Evolutionary conservation across 139 green algal genomes (phyloP).

Genomic region (Chlorella ohadii): DNA sequence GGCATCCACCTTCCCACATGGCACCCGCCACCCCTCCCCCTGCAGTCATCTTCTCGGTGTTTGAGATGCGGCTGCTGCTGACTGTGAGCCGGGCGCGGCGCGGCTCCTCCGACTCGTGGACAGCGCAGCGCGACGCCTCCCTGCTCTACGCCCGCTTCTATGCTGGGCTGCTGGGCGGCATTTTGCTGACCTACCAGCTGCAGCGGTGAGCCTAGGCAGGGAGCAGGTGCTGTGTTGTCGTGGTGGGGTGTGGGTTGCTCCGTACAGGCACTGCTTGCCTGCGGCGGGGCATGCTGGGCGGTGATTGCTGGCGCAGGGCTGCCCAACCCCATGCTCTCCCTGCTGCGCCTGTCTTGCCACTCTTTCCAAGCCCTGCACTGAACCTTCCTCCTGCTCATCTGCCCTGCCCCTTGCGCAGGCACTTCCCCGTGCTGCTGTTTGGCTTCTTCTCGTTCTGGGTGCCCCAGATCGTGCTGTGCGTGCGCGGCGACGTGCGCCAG

Average conservation of each 20-base stretch:
- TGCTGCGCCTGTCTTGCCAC: too few relatives aligned
- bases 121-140: conserved; percentile 73
- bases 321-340: too few relatives aligned
- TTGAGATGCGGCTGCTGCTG: conserved; percentile 90
- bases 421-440: conserved; percentile 60
- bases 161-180: conserved; percentile 62
- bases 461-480: conserved; percentile 85
- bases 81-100: conserved; percentile 79
- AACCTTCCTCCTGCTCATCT: background rate
- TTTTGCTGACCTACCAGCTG: conserved; percentile 66
- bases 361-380: background rate
- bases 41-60: conserved; percentile 90
- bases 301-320: too few relatives aligned
- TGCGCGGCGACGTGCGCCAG: conserved; percentile 57
- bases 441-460: conserved; percentile 82
- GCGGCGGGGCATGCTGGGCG: too few relatives aligned
- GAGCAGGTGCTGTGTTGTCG: too few relatives aligned
- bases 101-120: conserved; percentile 60
- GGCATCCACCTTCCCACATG: too few relatives aligned
- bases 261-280: too few relatives aligned
- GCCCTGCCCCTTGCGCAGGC: conserved; percentile 22
- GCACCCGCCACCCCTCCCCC: conserved; percentile 14
- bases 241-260: too few relatives aligned
- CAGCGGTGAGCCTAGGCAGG: conserved; percentile 20
- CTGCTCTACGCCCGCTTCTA: conserved; percentile 92